Percentiles rank a stretch among this genome's conserved stretches.
These are phyloP conservation scores for Kuraishia cidri DNA, from an alignment of 805 yeast genomes.

Conservation along the genomic window DNA sequence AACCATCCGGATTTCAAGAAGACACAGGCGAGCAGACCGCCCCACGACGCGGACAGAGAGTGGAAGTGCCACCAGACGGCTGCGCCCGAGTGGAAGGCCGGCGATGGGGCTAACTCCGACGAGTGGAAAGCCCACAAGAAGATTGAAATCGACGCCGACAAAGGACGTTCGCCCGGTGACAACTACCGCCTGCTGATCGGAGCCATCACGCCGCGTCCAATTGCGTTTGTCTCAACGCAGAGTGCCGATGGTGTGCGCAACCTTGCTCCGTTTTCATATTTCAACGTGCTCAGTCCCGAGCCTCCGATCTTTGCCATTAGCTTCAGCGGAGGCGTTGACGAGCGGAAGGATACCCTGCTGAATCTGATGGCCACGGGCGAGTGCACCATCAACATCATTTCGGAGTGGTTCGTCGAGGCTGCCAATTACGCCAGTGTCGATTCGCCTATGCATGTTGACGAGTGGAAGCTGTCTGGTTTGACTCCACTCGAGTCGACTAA, in stretches of 20 bases:
- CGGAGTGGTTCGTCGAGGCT: slow-evolving; percentile 61
- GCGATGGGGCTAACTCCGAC: slow-evolving; percentile 34
- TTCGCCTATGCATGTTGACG: slow-evolving; percentile 41
- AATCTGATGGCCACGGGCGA: slow-evolving; percentile 45
- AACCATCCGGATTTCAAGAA: slow-evolving; percentile 1
- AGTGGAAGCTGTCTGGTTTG: slow-evolving; percentile 47
- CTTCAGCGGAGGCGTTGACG: slow-evolving; percentile 26
- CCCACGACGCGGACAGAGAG: slow-evolving; percentile 3
- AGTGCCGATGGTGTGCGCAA: slow-evolving; percentile 32
- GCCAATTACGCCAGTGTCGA: slow-evolving; percentile 40
- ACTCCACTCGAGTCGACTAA: slow-evolving; percentile 31
- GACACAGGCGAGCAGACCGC: slow-evolving; percentile 4
- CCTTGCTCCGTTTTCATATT: slow-evolving; percentile 56
- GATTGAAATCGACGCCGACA: slow-evolving; percentile 38
- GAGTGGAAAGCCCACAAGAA: slow-evolving; percentile 37
- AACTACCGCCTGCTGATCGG: slow-evolving; percentile 45
- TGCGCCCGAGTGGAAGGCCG: slow-evolving; percentile 32
- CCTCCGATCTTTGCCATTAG: slow-evolving; percentile 54
- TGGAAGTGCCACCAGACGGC: slow-evolving; percentile 7
- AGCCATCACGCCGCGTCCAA: slow-evolving; percentile 51
- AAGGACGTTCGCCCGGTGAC: slow-evolving; percentile 9
- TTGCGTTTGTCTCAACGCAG: slow-evolving; percentile 47
- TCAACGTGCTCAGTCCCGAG: slow-evolving; percentile 34
- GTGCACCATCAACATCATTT: slow-evolving; percentile 43
- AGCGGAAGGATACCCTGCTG: slow-evolving; percentile 37